Conservation (phyloP, 2,329 filamentous ascomycete genomes). For the Aspergillus ochraceoroseus region DNA sequence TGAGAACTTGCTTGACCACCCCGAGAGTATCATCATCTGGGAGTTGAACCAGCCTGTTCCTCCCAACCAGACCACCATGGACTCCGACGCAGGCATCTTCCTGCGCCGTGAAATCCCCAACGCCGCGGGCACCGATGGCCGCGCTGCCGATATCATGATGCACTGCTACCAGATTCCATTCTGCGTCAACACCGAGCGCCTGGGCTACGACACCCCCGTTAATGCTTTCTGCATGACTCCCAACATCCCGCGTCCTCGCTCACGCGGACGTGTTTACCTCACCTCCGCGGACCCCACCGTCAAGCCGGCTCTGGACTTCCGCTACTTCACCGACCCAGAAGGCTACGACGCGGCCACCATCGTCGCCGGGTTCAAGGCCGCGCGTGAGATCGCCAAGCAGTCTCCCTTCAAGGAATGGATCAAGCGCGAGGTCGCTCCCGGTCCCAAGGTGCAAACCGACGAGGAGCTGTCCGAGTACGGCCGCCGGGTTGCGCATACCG, state of each 20-base stretch:
- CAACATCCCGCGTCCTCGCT: slow-evolving; percentile 79
- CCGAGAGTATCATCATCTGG: slow-evolving; percentile 65
- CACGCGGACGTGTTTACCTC: slow-evolving; percentile 70
- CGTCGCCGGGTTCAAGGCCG: slow-evolving; percentile 69
- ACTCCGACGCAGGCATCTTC: slow-evolving; percentile 85
- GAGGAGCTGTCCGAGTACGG: slow-evolving; percentile 79
- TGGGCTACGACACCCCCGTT: slow-evolving; percentile 66
- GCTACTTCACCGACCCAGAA: slow-evolving; percentile 81
- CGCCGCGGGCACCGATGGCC: slow-evolving; percentile 64
- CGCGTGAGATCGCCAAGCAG: slow-evolving; percentile 70
- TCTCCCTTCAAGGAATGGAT: slow-evolving; percentile 77
- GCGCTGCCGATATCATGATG: slow-evolving; percentile 86
- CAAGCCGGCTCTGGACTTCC: slow-evolving; percentile 81
- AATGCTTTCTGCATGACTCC: slow-evolving; percentile 92
- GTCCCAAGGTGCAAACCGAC: slow-evolving; percentile 66
- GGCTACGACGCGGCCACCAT: slow-evolving; percentile 80
- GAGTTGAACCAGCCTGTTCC: slow-evolving; percentile 76
- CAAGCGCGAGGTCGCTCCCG: slow-evolving; percentile 74
- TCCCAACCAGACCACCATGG: slow-evolving; percentile 79
- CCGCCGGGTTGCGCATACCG: slow-evolving; percentile 74
- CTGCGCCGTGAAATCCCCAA: slow-evolving; percentile 70
- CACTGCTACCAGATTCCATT: slow-evolving; percentile 96
- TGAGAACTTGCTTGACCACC: slow-evolving; percentile 61
- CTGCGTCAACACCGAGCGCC: slow-evolving; percentile 73
- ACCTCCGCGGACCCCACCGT: slow-evolving; percentile 68